phyloP scores from a whole-genome alignment of 768 basidiomycete species.

The Collybia sordida region DNA sequence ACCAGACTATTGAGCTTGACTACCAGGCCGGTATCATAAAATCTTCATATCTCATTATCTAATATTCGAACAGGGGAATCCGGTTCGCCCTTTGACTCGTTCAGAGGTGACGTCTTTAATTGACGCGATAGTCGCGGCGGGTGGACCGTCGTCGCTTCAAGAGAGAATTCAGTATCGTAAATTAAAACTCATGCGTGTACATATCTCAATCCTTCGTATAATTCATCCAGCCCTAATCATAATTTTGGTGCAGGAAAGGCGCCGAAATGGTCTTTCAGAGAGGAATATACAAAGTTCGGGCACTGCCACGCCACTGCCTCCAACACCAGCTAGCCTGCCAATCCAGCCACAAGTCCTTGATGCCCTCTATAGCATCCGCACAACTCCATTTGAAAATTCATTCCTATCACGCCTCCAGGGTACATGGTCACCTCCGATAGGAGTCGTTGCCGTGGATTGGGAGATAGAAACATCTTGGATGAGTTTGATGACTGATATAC shows the following conservation, averaged over 20 bases:
- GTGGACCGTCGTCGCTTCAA: conserved; percentile 14
- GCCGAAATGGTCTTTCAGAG: conserved; percentile 19
- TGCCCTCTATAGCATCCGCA: conserved; percentile 53
- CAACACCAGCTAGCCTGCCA: conserved; percentile 21
- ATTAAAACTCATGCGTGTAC: conserved; percentile 43
- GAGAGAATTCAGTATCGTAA: conserved; percentile 41
- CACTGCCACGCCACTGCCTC: conserved; percentile 34
- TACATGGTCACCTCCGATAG: conserved; percentile 27
- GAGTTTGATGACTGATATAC: conserved; percentile 70
- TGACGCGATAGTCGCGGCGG: conserved; percentile 16
- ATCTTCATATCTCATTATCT: not conserved
- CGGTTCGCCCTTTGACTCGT: conserved; percentile 39
- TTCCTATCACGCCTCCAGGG: conserved; percentile 68
- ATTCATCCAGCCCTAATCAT: conserved; percentile 4
- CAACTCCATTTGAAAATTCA: conserved; percentile 64
- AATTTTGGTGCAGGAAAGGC: conserved; percentile 28
- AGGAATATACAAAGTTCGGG: conserved; percentile 17
- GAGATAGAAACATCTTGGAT: conserved; percentile 73
- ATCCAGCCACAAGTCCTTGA: conserved; percentile 40
- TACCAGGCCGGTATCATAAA: conserved; percentile 16
- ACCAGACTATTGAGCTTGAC: conserved; percentile 18
- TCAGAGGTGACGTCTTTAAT: conserved; percentile 39
- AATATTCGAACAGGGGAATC: conserved; percentile 26
- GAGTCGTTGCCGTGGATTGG: conserved; percentile 67
- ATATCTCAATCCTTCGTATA: conserved; percentile 9